Evolutionary conservation across 495 filamentous ascomycete species (phyloP).

Genomic region (Podospora bellae-mahoneyi): DNA sequence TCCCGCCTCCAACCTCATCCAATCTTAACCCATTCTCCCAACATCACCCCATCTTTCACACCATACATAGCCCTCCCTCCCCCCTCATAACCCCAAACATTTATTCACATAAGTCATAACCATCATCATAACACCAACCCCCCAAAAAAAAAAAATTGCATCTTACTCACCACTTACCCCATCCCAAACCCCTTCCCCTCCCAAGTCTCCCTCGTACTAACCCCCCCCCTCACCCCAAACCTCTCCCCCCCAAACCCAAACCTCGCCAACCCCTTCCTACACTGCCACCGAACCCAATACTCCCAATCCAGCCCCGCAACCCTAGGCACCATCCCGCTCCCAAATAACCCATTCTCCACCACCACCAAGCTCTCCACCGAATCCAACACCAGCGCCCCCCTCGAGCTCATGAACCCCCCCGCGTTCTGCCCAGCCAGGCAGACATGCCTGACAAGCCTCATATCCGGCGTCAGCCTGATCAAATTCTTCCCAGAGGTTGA

Average conservation of each 20-base stretch:
- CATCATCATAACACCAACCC: neutral
- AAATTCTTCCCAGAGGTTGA: slow-evolving; percentile 16
- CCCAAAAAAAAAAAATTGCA: neutral
- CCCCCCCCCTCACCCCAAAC: neutral
- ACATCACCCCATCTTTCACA: neutral
- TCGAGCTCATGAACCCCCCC: neutral
- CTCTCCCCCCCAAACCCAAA: slow-evolving; percentile 12
- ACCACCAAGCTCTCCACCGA: slow-evolving; percentile 9
- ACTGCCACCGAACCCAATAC: slow-evolving; percentile 19
- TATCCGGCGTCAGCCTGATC: slow-evolving; percentile 16
- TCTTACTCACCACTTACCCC: neutral
- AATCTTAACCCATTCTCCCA: too few species aligned
- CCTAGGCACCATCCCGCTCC: slow-evolving; percentile 12
- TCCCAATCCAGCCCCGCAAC: slow-evolving; percentile 15
- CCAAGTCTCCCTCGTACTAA: neutral
- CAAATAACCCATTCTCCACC: slow-evolving; percentile 16
- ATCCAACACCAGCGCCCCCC: neutral
- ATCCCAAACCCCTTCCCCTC: neutral
- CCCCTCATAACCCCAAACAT: neutral
- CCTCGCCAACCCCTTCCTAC: slow-evolving; percentile 6
- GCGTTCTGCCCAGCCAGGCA: slow-evolving; percentile 7
- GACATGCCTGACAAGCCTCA: slow-evolving; percentile 5
- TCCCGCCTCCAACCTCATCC: too few species aligned
- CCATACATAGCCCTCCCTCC: neutral
- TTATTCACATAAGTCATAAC: neutral